Base-by-base conservation (phyloP, 2,329 filamentous ascomycete genomes). In the Xylaria sp. region DNA sequence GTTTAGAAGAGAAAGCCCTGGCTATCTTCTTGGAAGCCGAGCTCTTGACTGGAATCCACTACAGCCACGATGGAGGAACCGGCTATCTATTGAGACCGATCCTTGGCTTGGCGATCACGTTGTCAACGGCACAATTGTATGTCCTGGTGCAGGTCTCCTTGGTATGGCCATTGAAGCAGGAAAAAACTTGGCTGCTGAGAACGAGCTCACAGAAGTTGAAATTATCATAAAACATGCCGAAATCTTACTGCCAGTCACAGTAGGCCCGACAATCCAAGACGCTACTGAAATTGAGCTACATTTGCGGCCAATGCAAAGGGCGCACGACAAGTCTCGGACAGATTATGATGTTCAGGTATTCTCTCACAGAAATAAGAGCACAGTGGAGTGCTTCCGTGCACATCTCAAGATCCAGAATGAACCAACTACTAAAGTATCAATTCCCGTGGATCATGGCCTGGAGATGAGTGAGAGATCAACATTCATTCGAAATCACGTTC, bases 11-110 rank as follows among this genome's bases (percentile, higher is more conserved):
- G 11, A 10, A 3, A 10, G n/a, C 6, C n/a, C 26, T 3, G n/a
- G 17, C 4, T 4, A 15, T 9, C 11, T 48, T 5, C 13, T 60
- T 4, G 58, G 58, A 2, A 11, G 0, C 10, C 42, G 58, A 9
- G 7, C 4, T 15, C 6, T 57, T 1, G 76, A 76, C 36, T 74
- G 71, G 66, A 73, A 74, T 26, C 33, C 48, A 3, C 51, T 64
- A 1, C 13, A 62, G 15, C 64, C 66, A 3, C n/a, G 59, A 20
- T 71, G 59, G 63, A 23, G 63, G 15, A 66, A 60, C 1, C 33
- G 26, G 4, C 31, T 58, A 6, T 28, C 15, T 3, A 20, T 48
- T 1, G 36, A 63, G 6, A 26, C 40, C 0, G 59, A 33, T 3
- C 65, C 60, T 3, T 70, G 68, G 68, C 6, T 66, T 0, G 38